A percentile compares a stretch with the other conserved stretches of the same genome.
phyloP scores from a whole-genome alignment of 371 early-diverging fungal genomes.

The Apophysomyces variabilis region DNA sequence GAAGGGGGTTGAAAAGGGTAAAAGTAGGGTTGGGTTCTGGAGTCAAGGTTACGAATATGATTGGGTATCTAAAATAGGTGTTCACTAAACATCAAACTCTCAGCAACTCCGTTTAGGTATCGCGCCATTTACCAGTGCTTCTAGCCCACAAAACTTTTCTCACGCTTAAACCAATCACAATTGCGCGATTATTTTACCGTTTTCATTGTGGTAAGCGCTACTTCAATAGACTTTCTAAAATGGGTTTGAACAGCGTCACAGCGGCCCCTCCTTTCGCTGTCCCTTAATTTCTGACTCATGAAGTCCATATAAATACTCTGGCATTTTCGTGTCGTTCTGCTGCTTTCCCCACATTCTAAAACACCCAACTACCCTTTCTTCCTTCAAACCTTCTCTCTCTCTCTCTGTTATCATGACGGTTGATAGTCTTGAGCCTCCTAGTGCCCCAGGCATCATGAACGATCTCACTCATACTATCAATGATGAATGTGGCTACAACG shows the following conservation, averaged over 20 bases:
- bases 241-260: slow-evolving; percentile 4
- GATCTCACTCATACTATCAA: slow-evolving; percentile 38
- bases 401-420: slow-evolving; percentile 1
- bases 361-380: background rate
- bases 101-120: slow-evolving; percentile 10
- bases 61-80: slow-evolving; percentile 1
- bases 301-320: slow-evolving; percentile 9
- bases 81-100: background rate
- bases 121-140: slow-evolving; percentile 5
- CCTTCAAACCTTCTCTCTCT: background rate
- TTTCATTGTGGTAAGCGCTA: background rate
- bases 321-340: slow-evolving; percentile 11
- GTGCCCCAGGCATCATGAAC: slow-evolving; percentile 10
- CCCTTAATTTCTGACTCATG: slow-evolving; percentile 11
- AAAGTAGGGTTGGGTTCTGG: slow-evolving; percentile 12
- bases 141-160: slow-evolving; percentile 6
- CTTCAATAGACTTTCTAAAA: background rate
- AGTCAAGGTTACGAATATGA: background rate
- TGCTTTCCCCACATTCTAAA: slow-evolving; percentile 9
- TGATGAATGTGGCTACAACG: slow-evolving; percentile 68
- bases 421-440: slow-evolving; percentile 10
- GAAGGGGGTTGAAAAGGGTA: slow-evolving; percentile 7
- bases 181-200: slow-evolving; percentile 10
- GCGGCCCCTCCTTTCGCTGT: background rate
- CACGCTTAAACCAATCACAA: slow-evolving; percentile 11